Conservation (phyloP, 176 grass and related monocot species). For the Typha latifolia region DNA sequence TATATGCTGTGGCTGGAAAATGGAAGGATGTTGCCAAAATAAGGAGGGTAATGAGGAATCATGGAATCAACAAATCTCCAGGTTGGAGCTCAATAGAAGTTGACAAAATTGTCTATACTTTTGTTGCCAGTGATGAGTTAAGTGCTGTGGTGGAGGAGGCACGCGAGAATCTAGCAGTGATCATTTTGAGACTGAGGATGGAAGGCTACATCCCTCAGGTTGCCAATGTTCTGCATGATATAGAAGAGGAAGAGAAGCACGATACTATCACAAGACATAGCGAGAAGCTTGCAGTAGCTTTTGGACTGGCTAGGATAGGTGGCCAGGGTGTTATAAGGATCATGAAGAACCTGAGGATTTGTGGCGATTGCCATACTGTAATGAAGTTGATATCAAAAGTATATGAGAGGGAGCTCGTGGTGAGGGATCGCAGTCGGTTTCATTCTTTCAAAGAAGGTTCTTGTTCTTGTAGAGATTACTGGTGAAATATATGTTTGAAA, state of each 20-base stretch:
- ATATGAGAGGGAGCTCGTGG: slow-evolving; percentile 17
- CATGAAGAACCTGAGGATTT: slow-evolving; percentile 24
- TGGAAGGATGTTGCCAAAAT: slow-evolving; percentile 24
- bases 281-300: slow-evolving; percentile 27
- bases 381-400: slow-evolving; percentile 25
- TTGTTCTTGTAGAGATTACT: slow-evolving; percentile 28
- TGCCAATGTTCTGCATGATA: slow-evolving; percentile 20
- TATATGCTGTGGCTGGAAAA: slow-evolving; percentile 17
- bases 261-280: slow-evolving; percentile 12
- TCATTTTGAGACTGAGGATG: slow-evolving; percentile 5
- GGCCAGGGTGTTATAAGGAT: slow-evolving; percentile 15
- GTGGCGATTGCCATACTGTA: slow-evolving; percentile 16
- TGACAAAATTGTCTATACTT: slow-evolving; percentile 10
- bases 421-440: slow-evolving; percentile 24
- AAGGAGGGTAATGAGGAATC: slow-evolving; percentile 5
- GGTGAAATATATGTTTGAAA: slow-evolving; percentile 3
- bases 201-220: slow-evolving; percentile 17
- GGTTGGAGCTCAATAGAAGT: slow-evolving; percentile 31
- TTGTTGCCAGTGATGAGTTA: slow-evolving; percentile 9
- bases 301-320: slow-evolving; percentile 14
- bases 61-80: slow-evolving; percentile 3
- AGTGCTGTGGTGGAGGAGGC: slow-evolving; percentile 10
- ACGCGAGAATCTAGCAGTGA: background rate
- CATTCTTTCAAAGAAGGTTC: slow-evolving; percentile 14
- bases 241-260: slow-evolving; percentile 26